A percentile compares a stretch with the other conserved stretches of the same genome.
Conservation (phyloP, 169 alveolate species). For the Plasmodium knowlesi region DNA sequence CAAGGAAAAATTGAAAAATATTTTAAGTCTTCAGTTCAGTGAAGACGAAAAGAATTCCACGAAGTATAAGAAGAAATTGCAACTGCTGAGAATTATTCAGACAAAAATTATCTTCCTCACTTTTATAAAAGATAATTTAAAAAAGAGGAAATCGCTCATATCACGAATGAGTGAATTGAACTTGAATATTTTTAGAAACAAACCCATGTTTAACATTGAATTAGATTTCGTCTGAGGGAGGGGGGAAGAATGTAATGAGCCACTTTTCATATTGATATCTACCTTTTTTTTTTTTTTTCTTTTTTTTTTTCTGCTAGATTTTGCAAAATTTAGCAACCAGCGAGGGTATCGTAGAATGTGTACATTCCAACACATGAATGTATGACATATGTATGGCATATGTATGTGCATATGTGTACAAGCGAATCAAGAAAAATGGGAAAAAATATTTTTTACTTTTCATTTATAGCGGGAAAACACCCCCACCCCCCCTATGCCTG, state of each 20-base stretch:
- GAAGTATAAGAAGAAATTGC: constrained; percentile 61
- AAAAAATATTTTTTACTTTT: neutral
- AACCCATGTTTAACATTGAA: constrained; percentile 61
- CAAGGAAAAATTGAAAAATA: constrained; percentile 50
- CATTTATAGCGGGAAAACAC: neutral
- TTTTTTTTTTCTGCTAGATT: neutral
- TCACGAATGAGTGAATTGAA: constrained; percentile 71
- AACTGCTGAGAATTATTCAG: constrained; percentile 39
- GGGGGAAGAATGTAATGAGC: neutral
- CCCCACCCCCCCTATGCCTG: neutral
- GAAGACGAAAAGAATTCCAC: constrained; percentile 33
- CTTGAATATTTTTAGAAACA: constrained; percentile 66
- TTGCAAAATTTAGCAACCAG: neutral
- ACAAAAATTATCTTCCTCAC: constrained; percentile 65
- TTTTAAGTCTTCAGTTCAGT: constrained; percentile 6
- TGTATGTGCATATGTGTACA: neutral
- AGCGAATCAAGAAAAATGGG: neutral
- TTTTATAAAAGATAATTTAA: constrained; percentile 58
- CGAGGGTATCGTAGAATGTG: neutral
- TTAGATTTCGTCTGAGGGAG: constrained; percentile 42
- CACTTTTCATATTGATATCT: neutral
- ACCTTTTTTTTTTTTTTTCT: neutral
- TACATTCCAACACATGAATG: neutral
- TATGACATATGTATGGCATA: no score
- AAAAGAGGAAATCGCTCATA: constrained; percentile 70